Evolutionary conservation across 441 rosid genomes (phyloP), one percentile per base, ranked within the genome.

Genomic region (Erodium moschatum): DNA sequence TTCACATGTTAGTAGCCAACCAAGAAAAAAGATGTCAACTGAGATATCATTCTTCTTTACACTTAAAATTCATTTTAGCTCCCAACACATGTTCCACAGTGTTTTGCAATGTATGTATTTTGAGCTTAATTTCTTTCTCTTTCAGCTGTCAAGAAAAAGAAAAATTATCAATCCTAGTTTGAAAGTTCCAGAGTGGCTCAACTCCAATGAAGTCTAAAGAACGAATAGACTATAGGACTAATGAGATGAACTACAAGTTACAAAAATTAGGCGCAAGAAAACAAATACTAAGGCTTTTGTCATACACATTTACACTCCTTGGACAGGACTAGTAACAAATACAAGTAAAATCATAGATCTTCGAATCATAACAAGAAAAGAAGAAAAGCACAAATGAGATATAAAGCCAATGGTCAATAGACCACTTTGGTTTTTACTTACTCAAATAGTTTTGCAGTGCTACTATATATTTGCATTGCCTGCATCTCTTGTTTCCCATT

Each of bases 391-490:
- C 35, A 61, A 20, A 61, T 1, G 24, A 12, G n/a, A 24, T 61
- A 24, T 33, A 61, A 60, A 19, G 31, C 24, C 31, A 21, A 60
- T 2, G 12, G 12, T 6, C 10, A 60, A 60, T 2, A 60, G 19
- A 20, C 24, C 38, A 20, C 42, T 66, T n/a, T 21, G 20, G 58
- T 64, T 70, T 65, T 60, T 62, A 89, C 98, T 92, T 89, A 95
- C 99, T 90, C 89, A 94, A 86, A 92, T 69, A 95, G 89, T 69
- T 90, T 85, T 64, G 96, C 99, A 27, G 99, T 95, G 82, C 87
- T 89, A 64, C 86, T 78, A 75, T 87, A 95, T 16, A 86, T 83
- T 70, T 83, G 83, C 78, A 80, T 67, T 42, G 93, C 81, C 72
- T 84, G 97, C 72, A 80, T 70, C 80, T 91, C 97, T 69, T 83